Evolutionary conservation across 257 asterid genomes (phyloP), one percentile per base, ranked within the genome.

Genomic region (Solanum peruvianum): DNA sequence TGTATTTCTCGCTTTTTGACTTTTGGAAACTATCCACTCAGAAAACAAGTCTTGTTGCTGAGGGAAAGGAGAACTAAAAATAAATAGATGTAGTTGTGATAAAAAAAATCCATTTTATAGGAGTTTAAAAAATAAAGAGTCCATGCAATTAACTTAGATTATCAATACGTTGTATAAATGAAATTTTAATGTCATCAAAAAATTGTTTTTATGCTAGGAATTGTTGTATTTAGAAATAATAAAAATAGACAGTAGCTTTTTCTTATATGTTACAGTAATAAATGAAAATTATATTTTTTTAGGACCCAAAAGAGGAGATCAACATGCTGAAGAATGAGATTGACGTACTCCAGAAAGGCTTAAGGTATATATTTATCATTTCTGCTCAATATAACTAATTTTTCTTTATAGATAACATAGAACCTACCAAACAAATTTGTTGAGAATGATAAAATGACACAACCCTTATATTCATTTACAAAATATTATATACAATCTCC

Each of bases 281-380:
- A 80, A 80, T 16, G 23, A 14, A 20, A 11, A 10, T 7, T 47
- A 10, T 29, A 6, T 29, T 29, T 47, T 88, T 47, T 42, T 88
- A 96, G 99, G 97, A 94, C 71, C 93, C 95, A 76, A 93, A 92
- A 86, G 95, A 92, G 76, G 98, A 96, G 94, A 89, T 95, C 56
- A 88, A 87, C 85, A 91, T 92, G 95, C 93, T 96, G 90, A 96
- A 93, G 95, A 91, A 92, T 88, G 99, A 96, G 93, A 92, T 95
- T 89, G 98, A 91, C 73, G 92, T 92, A 49, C 98, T 96, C 85
- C 98, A 94, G 88, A 95, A 93, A 87, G 97, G 97, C 83, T 88
- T 93, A 76, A 93, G 98, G 99, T 96, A 90, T 78, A 27, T 41
- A 45, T 76, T 29, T 37, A 44, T 84, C 10, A 58, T 33, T 47